phyloP scores from a whole-genome alignment of 2,329 filamentous ascomycete species.

The Cercospora berteroae region DNA sequence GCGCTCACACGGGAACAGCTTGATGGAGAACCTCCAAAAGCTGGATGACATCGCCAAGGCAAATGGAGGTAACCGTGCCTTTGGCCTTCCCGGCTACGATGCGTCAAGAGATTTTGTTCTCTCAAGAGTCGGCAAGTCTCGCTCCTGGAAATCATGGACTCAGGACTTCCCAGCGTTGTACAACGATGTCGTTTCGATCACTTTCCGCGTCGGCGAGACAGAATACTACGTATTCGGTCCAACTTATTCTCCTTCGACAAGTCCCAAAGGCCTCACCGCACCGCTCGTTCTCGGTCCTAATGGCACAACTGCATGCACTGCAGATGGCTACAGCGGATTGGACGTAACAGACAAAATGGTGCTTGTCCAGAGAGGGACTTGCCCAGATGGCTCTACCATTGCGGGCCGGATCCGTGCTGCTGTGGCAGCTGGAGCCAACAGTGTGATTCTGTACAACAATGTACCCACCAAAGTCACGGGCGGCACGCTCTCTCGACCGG shows the following conservation, averaged over 20 bases:
- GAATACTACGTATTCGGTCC: conserved; percentile 58
- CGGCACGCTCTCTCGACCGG: conserved; percentile 59
- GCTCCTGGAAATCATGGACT: conserved; percentile 23
- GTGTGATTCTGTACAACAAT: conserved; percentile 73
- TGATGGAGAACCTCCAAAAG: conserved; percentile 55
- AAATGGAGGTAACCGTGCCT: conserved; percentile 61
- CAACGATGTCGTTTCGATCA: conserved; percentile 33
- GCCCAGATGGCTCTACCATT: conserved; percentile 53
- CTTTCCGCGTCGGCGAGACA: conserved; percentile 36
- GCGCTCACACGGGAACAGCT: conserved; percentile 36
- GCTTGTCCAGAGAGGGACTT: conserved; percentile 66
- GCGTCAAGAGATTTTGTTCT: conserved; percentile 59
- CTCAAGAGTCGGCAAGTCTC: conserved; percentile 48
- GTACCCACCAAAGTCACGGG: conserved; percentile 48
- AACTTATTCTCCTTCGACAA: conserved; percentile 51
- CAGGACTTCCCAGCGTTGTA: conserved; percentile 23
- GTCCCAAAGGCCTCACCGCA: conserved; percentile 28
- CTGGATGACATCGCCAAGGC: conserved; percentile 55
- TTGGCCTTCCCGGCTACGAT: conserved; percentile 58
- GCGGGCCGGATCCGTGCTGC: conserved; percentile 68
- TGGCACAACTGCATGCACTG: conserved; percentile 60
- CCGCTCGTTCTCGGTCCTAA: conserved; percentile 50
- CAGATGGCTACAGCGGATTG: conserved; percentile 60
- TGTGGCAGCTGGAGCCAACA: conserved; percentile 66
- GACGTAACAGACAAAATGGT: conserved; percentile 63